phyloP scores from a whole-genome alignment of 2,329 filamentous ascomycete genomes.

The Aspergillus brunneoviolaceus region DNA sequence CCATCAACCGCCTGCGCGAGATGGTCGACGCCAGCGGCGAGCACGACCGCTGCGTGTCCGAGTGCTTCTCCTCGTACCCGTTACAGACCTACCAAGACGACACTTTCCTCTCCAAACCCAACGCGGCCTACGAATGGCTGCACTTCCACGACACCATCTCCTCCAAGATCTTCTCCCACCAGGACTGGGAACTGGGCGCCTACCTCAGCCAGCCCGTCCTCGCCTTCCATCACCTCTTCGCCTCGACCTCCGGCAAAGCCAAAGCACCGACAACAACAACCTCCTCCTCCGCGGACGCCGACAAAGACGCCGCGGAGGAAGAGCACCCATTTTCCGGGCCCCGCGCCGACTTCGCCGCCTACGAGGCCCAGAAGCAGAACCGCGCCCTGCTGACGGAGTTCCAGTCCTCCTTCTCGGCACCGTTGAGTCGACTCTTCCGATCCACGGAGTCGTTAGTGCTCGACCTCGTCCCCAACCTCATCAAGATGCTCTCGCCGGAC shows the following conservation, averaged over 20 bases:
- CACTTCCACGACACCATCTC: constrained; percentile 87
- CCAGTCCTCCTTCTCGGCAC: constrained; percentile 69
- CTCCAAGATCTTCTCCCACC: constrained; percentile 72
- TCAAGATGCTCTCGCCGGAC: constrained; percentile 80
- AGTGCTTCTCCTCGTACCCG: constrained; percentile 85
- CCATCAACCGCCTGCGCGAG: constrained; percentile 59
- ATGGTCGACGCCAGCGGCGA: constrained; percentile 64
- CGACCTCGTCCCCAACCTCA: constrained; percentile 81
- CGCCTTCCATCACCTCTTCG: constrained; percentile 89
- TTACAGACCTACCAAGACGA: constrained; percentile 91
- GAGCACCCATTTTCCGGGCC: constrained; percentile 76
- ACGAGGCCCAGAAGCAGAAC: constrained; percentile 78
- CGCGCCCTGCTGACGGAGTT: constrained; percentile 70
- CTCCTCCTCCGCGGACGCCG: constrained; percentile 37
- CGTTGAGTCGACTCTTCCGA: constrained; percentile 74
- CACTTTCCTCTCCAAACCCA: constrained; percentile 82
- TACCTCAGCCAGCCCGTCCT: constrained; percentile 86
- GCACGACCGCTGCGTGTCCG: constrained; percentile 60
- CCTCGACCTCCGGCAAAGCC: constrained; percentile 60
- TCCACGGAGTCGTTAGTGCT: constrained; percentile 73
- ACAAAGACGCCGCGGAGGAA: constrained; percentile 49
- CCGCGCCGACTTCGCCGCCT: constrained; percentile 75
- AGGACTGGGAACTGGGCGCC: constrained; percentile 88
- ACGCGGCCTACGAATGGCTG: constrained; percentile 87
- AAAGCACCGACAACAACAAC: constrained; percentile 24